Evolutionary conservation across 2,329 filamentous ascomycete genomes (phyloP).

Genomic region (Neofusicoccum ribis): DNA sequence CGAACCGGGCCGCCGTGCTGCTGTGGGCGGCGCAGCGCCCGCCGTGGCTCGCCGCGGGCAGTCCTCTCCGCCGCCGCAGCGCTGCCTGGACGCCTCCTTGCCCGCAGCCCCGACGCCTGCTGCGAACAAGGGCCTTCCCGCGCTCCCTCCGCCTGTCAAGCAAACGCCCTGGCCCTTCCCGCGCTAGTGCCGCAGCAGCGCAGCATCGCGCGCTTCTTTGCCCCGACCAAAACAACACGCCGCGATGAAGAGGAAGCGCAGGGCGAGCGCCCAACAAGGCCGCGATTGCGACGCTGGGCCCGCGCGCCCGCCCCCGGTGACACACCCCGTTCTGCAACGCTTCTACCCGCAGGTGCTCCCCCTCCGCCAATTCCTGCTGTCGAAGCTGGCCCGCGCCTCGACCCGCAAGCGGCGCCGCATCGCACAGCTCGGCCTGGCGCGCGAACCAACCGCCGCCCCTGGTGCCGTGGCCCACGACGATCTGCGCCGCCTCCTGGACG

Average conservation of each 20-base stretch:
- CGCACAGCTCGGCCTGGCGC: slow-evolving; percentile 34
- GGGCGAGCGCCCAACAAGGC: background rate
- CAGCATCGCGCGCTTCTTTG: background rate
- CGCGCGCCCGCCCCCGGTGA: slow-evolving; percentile 26
- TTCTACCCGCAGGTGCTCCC: slow-evolving; percentile 68
- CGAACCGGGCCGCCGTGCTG: background rate
- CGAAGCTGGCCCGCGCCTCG: slow-evolving; percentile 66
- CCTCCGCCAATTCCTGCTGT: slow-evolving; percentile 70
- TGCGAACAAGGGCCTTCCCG: background rate
- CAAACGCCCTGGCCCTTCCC: slow-evolving; percentile 11
- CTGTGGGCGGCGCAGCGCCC: background rate
- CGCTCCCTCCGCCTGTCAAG: slow-evolving; percentile 1
- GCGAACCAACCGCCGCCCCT: slow-evolving; percentile 8
- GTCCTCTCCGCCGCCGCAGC: background rate
- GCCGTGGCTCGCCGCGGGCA: background rate
- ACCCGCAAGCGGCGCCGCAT: slow-evolving; percentile 53
- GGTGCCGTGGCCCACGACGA: slow-evolving; percentile 28
- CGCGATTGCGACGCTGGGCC: background rate
- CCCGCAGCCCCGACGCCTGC: slow-evolving; percentile 1
- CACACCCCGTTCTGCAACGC: slow-evolving; percentile 65
- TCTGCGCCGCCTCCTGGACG: slow-evolving; percentile 65
- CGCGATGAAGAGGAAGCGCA: slow-evolving; percentile 17
- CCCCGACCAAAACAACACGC: background rate
- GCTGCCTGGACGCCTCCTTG: background rate
- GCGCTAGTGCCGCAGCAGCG: slow-evolving; percentile 2